phyloP scores from a whole-genome alignment of 257 asterid genomes.

The Dorcoceras hygrometricum region DNA sequence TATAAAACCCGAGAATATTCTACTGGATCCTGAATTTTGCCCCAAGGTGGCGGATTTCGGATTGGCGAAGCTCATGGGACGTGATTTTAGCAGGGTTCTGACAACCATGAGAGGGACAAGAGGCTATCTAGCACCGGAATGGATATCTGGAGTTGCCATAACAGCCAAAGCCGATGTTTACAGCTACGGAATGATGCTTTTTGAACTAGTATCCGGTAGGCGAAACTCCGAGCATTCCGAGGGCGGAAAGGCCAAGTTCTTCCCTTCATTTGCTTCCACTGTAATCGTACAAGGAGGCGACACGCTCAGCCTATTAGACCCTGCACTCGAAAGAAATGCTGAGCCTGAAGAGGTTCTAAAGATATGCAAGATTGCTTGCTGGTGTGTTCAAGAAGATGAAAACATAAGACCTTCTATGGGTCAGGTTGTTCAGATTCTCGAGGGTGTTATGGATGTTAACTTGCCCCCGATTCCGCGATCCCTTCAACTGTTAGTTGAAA shows the following conservation, averaged over 20 bases:
- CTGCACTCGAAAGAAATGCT: slow-evolving; percentile 22
- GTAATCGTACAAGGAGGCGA: slow-evolving; percentile 33
- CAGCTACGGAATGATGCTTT: slow-evolving; percentile 51
- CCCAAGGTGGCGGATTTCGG: slow-evolving; percentile 49
- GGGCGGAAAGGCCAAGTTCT: slow-evolving; percentile 30
- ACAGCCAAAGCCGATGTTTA: slow-evolving; percentile 49
- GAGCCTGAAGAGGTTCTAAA: slow-evolving; percentile 40
- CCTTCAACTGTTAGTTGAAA: slow-evolving; percentile 43
- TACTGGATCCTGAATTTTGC: slow-evolving; percentile 34
- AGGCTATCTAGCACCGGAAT: slow-evolving; percentile 47
- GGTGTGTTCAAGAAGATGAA: slow-evolving; percentile 55
- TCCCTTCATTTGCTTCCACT: slow-evolving; percentile 35
- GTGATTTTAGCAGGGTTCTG: slow-evolving; percentile 46
- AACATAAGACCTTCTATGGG: slow-evolving; percentile 45
- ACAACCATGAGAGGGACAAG: slow-evolving; percentile 47
- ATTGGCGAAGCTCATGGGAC: slow-evolving; percentile 47
- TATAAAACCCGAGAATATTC: slow-evolving; percentile 46
- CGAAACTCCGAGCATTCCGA: slow-evolving; percentile 36
- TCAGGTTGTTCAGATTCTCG: slow-evolving; percentile 45
- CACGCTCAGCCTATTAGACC: slow-evolving; percentile 36
- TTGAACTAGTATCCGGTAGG: slow-evolving; percentile 47
- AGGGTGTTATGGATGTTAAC: slow-evolving; percentile 41
- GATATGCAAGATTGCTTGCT: slow-evolving; percentile 38
- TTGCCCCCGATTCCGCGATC: slow-evolving; percentile 46
- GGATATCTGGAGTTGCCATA: slow-evolving; percentile 48